phyloP scores from a whole-genome alignment of 2,329 filamentous ascomycete genomes.

The Blastomyces parvus region DNA sequence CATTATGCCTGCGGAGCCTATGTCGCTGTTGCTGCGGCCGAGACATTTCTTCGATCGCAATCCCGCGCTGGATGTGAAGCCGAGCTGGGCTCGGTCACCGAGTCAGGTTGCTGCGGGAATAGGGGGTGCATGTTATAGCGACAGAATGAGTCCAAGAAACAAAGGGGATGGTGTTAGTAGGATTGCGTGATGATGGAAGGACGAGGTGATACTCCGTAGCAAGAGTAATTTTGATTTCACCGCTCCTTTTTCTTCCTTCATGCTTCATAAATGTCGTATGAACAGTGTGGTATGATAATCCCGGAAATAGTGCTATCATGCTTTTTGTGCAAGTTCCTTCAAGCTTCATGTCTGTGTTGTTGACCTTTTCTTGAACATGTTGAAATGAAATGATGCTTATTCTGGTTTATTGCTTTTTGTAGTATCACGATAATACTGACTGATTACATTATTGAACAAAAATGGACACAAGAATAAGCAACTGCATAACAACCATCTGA shows the following conservation, averaged over 20 bases:
- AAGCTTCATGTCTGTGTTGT: too few relatives aligned
- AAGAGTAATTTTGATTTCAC: neutral
- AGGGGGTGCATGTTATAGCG: conserved; percentile 25
- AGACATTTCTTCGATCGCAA: conserved; percentile 75
- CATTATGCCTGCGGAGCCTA: conserved; percentile 79
- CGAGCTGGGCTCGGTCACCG: conserved; percentile 63
- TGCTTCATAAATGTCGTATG: neutral
- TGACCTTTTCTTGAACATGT: neutral
- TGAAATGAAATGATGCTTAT: neutral
- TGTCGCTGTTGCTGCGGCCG: conserved; percentile 68
- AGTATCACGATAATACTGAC: neutral
- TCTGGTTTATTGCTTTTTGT: neutral
- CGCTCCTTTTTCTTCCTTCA: neutral
- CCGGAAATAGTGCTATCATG: neutral
- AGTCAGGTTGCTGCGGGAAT: conserved; percentile 49
- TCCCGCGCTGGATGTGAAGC: conserved; percentile 70
- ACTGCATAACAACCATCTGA: neutral
- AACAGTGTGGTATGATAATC: neutral
- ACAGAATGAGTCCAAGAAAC: conserved; percentile 15
- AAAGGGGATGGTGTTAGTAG: conserved; percentile 34
- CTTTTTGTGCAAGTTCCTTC: neutral
- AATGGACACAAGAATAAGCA: neutral
- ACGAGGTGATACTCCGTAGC: neutral
- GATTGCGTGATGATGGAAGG: conserved; percentile 17
- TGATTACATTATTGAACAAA: neutral